Evolutionary conservation across 768 basidiomycete species (phyloP), one percentile per base, ranked within the genome.

Genomic region (Pisolithus tinctorius): DNA sequence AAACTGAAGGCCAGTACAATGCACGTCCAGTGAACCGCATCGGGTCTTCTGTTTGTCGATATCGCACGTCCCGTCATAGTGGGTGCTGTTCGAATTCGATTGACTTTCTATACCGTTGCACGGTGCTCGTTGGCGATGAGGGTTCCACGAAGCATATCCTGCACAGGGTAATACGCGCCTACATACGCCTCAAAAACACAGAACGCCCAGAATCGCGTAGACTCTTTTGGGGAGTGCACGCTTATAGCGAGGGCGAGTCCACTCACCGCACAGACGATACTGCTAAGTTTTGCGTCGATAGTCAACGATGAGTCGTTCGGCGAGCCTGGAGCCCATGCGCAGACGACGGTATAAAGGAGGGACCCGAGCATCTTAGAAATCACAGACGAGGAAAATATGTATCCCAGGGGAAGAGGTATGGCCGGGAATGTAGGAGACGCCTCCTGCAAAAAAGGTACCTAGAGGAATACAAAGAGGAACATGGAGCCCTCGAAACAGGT

Each of bases 401-500:
- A 85, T 2, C 88, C 87, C 7, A 89, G 73, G 0, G 87, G 88
- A 26, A 87, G 79, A 16, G 69, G 52, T 6, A 60, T 57, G 10
- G 66, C 54, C 8, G 71, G 60, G 53, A 60, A 66, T 16, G 63
- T 61, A 11, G 55, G 41, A n/a, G 81, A 74, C 20, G 69, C 69
- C 61, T 87, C 83, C 66, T 89, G 85, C 14, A 89, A 70, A 2
- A 81, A 75, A 1, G 88, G 86, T 0, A 89, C 87, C 87, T 88
- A 89, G 55, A 84, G 72, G 70, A 88, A 89, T 56, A 88, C 87
- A 66, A 88, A 89, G 54, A 88, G 77, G 66, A 89, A 88, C 86
- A 88, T 87, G 5, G 84, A 86, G 2, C 87, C 88, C 62, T 89
- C 86, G 61, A 89, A 89, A 66, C 83, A 86, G 1, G 87, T 89